A percentile compares a stretch with the other conserved stretches of the same genome.
Evolutionary conservation across 108 stramenopile genomes (phyloP).

Genomic region (Seminavis robusta): DNA sequence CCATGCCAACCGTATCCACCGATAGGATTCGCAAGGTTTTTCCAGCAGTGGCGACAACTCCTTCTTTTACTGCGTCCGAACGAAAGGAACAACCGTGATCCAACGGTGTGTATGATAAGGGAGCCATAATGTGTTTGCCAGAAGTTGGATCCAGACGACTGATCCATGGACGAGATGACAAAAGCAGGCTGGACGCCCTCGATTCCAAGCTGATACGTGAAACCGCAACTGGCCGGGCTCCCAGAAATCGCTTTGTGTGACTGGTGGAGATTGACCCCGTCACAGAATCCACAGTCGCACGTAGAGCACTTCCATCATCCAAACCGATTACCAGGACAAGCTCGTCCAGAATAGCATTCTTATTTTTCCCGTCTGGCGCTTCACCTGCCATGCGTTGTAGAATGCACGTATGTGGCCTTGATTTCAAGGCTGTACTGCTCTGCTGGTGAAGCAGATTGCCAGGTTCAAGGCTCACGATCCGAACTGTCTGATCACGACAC

Average conservation of each 20-base stretch:
- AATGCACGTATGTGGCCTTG: constrained; percentile 64
- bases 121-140: constrained; percentile 80
- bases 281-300: constrained; percentile 79
- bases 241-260: constrained; percentile 90
- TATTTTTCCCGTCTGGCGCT: constrained; percentile 18
- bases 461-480: constrained; percentile 87
- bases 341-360: constrained; percentile 34
- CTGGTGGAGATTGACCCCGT: constrained; percentile 88
- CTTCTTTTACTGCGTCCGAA: constrained; percentile 89
- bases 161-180: constrained; percentile 95
- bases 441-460: constrained; percentile 50
- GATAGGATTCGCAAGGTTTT: constrained; percentile 89
- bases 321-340: constrained; percentile 84
- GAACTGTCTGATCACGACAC: constrained; percentile 85
- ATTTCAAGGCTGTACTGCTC: constrained; percentile 57
- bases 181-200: constrained; percentile 68
- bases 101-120: constrained; percentile 90
- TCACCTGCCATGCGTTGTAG: constrained; percentile 28
- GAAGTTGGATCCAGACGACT: constrained; percentile 52
- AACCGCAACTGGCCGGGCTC: constrained; percentile 87
- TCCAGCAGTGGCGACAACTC: constrained; percentile 94
- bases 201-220: constrained; percentile 77
- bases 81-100: constrained; percentile 91
- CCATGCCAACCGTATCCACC: constrained; percentile 66
- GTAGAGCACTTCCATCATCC: constrained; percentile 86